Evolutionary conservation across 345 rosid genomes (phyloP), one percentile per base, ranked within the genome.

Genomic region (Theobroma cacao): DNA sequence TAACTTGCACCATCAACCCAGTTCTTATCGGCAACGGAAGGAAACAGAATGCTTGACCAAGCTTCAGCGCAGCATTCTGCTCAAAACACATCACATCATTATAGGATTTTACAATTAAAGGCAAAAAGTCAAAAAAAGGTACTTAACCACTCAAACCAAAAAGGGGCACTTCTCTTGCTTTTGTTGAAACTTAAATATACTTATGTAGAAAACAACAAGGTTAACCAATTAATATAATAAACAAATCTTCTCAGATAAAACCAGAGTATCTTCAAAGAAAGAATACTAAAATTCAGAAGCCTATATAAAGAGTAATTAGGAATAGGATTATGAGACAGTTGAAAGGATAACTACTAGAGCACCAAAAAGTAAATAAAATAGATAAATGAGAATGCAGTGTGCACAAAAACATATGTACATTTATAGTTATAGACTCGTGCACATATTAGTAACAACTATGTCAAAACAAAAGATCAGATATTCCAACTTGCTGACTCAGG

Each of bases 1-100:
- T 95, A 65, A 95, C 87, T 83, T 95, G 98, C 77, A 93, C 97
- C 30, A 82, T 83, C 86, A 95, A 79, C 77, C 98, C 98, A 78
- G 98, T 95, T 84, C 88, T 90, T 76, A 95, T 95, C 75, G 98
- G 98, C 82, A 95, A 76, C 10, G 98, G 98, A 82, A 95, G 98
- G 84, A 91, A 95, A 85, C 98, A 95, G 83, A 93, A 95, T 56
- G 98, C 98, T 45, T 87, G 92, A 34, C 98, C 98, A 75, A 81
- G 88, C 85, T 90, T 95, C 83, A 90, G 86, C 75, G 80, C 74
- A 84, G 85, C 86, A 80, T 74, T 85, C 95, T 91, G 92, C 74
- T 78, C 74, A 88, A 84, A 86, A 76, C 58, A 75, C 68, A 82
- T 58, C 36, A 75, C 45, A 81, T 72, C 74, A 72, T 56, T 56